Evolutionary conservation across 441 rosid genomes (phyloP), one percentile per base, ranked within the genome.

Genomic region (Adansonia grandidieri): DNA sequence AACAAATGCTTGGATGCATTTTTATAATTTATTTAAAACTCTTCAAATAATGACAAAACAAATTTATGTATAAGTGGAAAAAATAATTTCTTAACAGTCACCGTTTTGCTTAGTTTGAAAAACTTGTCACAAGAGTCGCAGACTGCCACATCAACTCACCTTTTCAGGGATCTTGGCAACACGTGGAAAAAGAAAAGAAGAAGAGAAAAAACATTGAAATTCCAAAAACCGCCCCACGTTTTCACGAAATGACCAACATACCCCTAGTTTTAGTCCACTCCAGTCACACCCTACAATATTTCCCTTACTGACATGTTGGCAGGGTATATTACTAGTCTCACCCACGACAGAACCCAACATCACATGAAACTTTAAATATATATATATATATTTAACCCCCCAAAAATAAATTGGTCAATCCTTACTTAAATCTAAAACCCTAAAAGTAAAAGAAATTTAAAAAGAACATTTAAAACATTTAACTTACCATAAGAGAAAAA

Each of bases 331-430:
- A 17, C 37, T 56, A 56, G 3, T 56, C 64, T 56, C 32, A 73
- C 76, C 76, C 65, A 5, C 76, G 7, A 40, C 51, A 73, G 42
- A 73, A 73, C 50, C 47, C 76, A 72, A 72, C 65, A 73, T 57
- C 19, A 56, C 40, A 37, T 19, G 37, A 32, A 32, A 32, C 37
- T 32, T 32, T 32, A 32, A 32, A 10, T 40, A 56, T 32, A 32
- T 32, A 32, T 32, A 2, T 32, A 32, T 32, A 32, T 32, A 14
- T 13, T 6, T 0, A 15, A 3, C 2, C 4, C 37, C 20, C 0
- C 13, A 17, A 37, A 40, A 15, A 1, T 32, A 72, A 54, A 17
- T 32, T 32, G 3, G 37, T 32, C 37, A 32, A 32, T 32, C 37
- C 37, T 19, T 19, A 9, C 65, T 19, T 57, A 40, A 72, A 72